These are phyloP conservation scores for Nicotiana tomentosiformis DNA, from an alignment of 257 asterid genomes.

Conservation along the genomic window DNA sequence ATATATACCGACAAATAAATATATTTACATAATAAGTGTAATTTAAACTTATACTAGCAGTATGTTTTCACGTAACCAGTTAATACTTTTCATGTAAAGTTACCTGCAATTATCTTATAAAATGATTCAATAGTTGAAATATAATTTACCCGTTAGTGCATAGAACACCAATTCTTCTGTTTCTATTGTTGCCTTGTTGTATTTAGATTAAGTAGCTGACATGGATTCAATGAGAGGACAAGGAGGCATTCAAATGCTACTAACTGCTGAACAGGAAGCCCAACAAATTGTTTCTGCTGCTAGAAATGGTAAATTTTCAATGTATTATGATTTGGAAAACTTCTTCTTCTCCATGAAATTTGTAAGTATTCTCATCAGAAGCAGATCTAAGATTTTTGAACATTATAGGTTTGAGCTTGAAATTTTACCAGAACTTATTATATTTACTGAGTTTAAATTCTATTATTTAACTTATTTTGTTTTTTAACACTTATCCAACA, in stretches of 20 bases:
- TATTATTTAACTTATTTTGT: no score
- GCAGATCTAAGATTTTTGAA: no score
- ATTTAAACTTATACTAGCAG: no score
- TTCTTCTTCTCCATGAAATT: background rate
- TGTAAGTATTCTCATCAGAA: no score
- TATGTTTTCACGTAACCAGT: background rate
- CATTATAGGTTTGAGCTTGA: no score
- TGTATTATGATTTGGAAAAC: background rate
- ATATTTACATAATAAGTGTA: no score
- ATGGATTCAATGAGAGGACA: slow-evolving; percentile 83
- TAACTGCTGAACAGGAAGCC: slow-evolving; percentile 83
- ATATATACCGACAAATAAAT: no score
- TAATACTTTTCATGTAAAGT: background rate
- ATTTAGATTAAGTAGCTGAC: slow-evolving; percentile 1
- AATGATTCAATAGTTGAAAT: background rate
- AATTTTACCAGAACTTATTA: no score
- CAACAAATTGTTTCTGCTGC: slow-evolving; percentile 80
- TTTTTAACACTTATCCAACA: no score
- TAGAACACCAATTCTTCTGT: no score
- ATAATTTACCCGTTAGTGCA: background rate
- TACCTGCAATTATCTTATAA: background rate
- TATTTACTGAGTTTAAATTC: no score
- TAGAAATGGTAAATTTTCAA: slow-evolving; percentile 43
- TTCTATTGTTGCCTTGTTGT: background rate
- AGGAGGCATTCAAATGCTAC: slow-evolving; percentile 92